Base-by-base conservation (phyloP, 1,139 yeast species). In the Yamadazyma buinensis region DNA sequence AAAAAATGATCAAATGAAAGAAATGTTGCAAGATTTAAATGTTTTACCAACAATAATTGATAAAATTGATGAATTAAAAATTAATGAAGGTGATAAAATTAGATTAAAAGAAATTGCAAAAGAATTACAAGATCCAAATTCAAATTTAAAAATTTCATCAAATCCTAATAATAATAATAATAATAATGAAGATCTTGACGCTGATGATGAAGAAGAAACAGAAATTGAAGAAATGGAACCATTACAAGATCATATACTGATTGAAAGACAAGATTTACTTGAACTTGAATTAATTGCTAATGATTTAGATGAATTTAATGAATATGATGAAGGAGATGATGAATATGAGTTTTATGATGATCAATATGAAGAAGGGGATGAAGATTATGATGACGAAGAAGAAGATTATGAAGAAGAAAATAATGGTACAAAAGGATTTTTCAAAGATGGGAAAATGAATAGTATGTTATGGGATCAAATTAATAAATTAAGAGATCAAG, bases 51-150 rank as follows among this genome's bases (percentile, higher is more conserved):
- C 17, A 10, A 12, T 28, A 9, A 10, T 19, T 19, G 13, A 17
- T 5, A 59, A 49, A 37, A 55, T 64, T 15, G 68, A 64, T 34
- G 32, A 45, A 7, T 47, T 72, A 23, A 60, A 71, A 5, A 63
- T 79, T 8, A 67, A 61, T 38, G 65, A 73, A 0, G 69, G 74
- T 7, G 84, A 80, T 39, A 64, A 82, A 35, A 55, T 71, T 9
- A 67, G 68, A 27, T 57, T 82, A 30, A 61, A 60, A 41, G 42
- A 46, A 34, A 44, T 29, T 2, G 25, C 32, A 9, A 15, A 12
- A 15, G 30, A 24, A 14, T 13, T 25, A 41, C 34, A 24, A 33
- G 43, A 15, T 34, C 41, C 18, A 15, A 23, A 15, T n/a, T 13
- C 25, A 9, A 23, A 23, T 11, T 13, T n/a, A n/a, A 28, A 14